Evolutionary conservation across 2,329 filamentous ascomycete species (phyloP).

Genomic region (Fusarium algeriense): DNA sequence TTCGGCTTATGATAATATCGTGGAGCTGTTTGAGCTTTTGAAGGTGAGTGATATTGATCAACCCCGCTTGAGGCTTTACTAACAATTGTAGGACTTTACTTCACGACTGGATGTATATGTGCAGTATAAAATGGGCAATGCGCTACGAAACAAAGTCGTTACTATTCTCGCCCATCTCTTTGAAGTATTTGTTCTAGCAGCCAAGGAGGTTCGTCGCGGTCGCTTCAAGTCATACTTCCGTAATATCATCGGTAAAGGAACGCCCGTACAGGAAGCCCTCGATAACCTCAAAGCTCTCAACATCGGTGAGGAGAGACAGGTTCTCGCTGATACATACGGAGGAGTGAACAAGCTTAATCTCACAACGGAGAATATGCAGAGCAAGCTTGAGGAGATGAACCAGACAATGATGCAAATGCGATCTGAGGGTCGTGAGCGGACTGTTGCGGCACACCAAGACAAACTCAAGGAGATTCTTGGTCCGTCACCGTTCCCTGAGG

Average conservation of each 20-base stretch:
- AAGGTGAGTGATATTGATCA: slow-evolving; percentile 45
- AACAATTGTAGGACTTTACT: slow-evolving; percentile 55
- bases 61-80: slow-evolving; percentile 30
- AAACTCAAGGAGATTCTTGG: slow-evolving; percentile 55
- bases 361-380: slow-evolving; percentile 53
- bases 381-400: slow-evolving; percentile 52
- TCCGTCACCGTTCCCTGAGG: slow-evolving; percentile 59
- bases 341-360: slow-evolving; percentile 53
- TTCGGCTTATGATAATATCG: slow-evolving; percentile 59
- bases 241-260: slow-evolving; percentile 55
- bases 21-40: slow-evolving; percentile 58
- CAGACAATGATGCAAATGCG: slow-evolving; percentile 52
- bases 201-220: slow-evolving; percentile 57
- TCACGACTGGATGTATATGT: slow-evolving; percentile 57
- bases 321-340: slow-evolving; percentile 59
- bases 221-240: slow-evolving; percentile 58
- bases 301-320: slow-evolving; percentile 56
- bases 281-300: slow-evolving; percentile 57
- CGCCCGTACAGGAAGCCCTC: slow-evolving; percentile 55
- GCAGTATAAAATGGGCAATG: slow-evolving; percentile 53
- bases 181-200: slow-evolving; percentile 59
- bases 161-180: slow-evolving; percentile 59
- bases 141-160: slow-evolving; percentile 56
- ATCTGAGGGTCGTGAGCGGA: slow-evolving; percentile 52
- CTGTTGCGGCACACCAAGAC: slow-evolving; percentile 51